phyloP scores from a whole-genome alignment of 176 grass and related monocot species.

The Eragrostis curvula region DNA sequence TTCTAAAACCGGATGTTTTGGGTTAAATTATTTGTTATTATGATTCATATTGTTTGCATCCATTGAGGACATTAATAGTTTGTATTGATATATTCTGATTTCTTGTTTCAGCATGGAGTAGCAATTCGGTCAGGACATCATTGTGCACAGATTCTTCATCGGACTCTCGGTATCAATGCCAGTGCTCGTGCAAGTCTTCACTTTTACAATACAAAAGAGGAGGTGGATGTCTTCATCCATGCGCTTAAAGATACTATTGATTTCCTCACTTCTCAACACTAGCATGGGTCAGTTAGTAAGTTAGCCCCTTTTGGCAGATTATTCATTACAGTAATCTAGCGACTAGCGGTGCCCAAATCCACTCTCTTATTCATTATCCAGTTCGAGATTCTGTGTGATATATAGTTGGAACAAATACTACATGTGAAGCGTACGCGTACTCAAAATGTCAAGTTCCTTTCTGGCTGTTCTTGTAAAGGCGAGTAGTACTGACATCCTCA shows the following conservation, averaged over 20 bases:
- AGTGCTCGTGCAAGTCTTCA: conserved; percentile 96
- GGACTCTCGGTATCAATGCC: conserved; percentile 63
- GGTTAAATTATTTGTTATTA: neutral
- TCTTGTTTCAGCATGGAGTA: conserved; percentile 73
- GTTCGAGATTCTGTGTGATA: conserved; percentile 6
- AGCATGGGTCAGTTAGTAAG: conserved; percentile 21
- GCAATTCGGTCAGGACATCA: conserved; percentile 95
- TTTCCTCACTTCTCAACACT: conserved; percentile 60
- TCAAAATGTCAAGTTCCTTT: neutral
- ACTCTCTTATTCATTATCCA: neutral
- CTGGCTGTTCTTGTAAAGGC: conserved; percentile 12
- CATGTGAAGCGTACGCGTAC: neutral
- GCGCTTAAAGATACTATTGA: conserved; percentile 71
- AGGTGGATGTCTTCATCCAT: conserved; percentile 74
- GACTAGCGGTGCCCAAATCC: too few species aligned
- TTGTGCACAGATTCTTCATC: conserved; percentile 87
- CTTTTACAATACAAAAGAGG: conserved; percentile 93
- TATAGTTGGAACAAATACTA: neutral
- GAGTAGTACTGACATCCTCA: neutral
- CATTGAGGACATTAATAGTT: neutral
- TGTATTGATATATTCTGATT: conserved; percentile 34
- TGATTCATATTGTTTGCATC: conserved; percentile 5
- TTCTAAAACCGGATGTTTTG: neutral
- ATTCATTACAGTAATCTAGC: neutral
- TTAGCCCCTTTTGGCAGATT: neutral